Evolutionary conservation across 768 basidiomycete genomes (phyloP).

Genomic region (Hygrophoropsis aurantiaca): DNA sequence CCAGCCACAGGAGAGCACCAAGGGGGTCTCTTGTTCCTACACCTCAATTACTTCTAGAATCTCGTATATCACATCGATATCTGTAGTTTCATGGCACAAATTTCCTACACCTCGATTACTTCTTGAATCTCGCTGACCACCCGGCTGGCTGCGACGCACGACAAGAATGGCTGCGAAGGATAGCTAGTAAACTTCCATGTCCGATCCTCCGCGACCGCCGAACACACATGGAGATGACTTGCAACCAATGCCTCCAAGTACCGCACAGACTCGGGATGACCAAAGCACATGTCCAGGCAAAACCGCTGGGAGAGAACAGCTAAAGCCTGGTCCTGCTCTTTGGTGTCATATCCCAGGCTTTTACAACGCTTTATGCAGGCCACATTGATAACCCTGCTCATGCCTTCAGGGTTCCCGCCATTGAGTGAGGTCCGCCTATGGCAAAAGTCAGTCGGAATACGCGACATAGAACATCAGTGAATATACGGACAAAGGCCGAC

Average conservation of each 20-base stretch:
- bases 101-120: no score
- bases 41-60: no score
- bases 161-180: conserved; percentile 17
- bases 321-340: background rate
- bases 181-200: conserved; percentile 12
- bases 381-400: background rate
- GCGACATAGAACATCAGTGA: no score
- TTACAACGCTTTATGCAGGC: background rate
- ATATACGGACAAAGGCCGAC: background rate
- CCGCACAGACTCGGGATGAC: background rate
- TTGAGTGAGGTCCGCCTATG: background rate
- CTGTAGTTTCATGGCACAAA: no score
- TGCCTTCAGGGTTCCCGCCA: background rate
- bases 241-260: conserved; percentile 8
- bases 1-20: no score
- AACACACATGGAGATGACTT: conserved; percentile 13
- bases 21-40: no score
- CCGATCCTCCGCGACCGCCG: conserved; percentile 4
- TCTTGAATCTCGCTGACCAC: no score
- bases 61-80: no score
- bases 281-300: background rate
- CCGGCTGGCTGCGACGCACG: conserved; percentile 4
- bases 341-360: background rate
- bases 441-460: no score
- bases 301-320: conserved; percentile 10